These are phyloP conservation scores for Tuber brumale DNA, from an alignment of 495 filamentous ascomycete species.

Conservation along the genomic window DNA sequence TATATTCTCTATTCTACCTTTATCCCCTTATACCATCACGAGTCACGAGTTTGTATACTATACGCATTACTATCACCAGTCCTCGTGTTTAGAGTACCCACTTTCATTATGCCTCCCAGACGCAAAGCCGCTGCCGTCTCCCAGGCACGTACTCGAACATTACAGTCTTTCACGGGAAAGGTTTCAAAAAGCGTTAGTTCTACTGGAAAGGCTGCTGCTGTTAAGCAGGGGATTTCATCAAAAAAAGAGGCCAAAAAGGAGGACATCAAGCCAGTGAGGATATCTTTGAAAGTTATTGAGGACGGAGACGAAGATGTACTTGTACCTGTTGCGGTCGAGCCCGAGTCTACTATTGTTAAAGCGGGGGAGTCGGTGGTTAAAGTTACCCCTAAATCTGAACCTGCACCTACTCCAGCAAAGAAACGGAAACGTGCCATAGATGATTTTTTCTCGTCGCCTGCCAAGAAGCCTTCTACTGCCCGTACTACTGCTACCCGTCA, in stretches of 20 bases:
- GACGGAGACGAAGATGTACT: conserved; percentile 37
- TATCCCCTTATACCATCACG: neutral
- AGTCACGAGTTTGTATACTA: conserved; percentile 23
- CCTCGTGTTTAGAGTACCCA: neutral
- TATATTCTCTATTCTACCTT: neutral
- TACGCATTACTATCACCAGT: conserved; percentile 27
- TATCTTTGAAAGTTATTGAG: conserved; percentile 24
- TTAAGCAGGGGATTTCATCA: neutral
- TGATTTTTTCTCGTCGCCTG: conserved; percentile 22
- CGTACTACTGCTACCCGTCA: neutral
- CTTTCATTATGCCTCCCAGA: conserved; percentile 28
- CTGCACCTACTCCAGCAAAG: conserved; percentile 5
- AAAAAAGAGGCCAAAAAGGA: conserved; percentile 15
- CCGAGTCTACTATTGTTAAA: conserved; percentile 3
- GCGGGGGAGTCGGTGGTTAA: conserved; percentile 1
- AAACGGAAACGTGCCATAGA: conserved; percentile 33
- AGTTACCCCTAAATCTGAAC: neutral
- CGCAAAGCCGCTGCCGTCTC: conserved; percentile 30
- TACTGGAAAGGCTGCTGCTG: conserved; percentile 13
- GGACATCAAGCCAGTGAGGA: neutral
- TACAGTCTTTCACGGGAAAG: conserved; percentile 33
- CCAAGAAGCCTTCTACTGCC: conserved; percentile 23
- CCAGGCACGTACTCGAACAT: conserved; percentile 19
- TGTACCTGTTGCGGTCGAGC: conserved; percentile 6
- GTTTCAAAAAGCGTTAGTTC: conserved; percentile 27